These are phyloP conservation scores for Tricholoma flavovirens DNA, from an alignment of 768 basidiomycete genomes.

Conservation along the genomic window DNA sequence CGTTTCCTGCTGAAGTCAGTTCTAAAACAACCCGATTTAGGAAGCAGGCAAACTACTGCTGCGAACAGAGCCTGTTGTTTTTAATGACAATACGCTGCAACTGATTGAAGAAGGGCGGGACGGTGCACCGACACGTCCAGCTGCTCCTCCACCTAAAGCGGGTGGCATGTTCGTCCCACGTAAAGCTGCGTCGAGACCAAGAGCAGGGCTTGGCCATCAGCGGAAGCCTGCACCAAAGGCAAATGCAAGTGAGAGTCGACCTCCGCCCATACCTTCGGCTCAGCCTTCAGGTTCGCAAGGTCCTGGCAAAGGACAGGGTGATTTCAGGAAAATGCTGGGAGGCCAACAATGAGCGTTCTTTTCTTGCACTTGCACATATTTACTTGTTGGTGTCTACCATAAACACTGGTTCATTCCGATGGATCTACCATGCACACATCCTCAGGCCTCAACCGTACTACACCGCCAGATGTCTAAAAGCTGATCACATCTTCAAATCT, in stretches of 20 bases:
- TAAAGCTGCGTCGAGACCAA: constrained; percentile 56
- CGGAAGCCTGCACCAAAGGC: constrained; percentile 31
- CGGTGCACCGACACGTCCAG: constrained; percentile 23
- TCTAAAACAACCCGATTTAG: constrained; percentile 31
- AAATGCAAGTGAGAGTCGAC: constrained; percentile 4
- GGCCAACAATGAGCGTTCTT: constrained; percentile 4
- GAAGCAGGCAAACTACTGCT: constrained; percentile 81
- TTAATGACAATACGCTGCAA: constrained; percentile 54
- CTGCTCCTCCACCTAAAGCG: constrained; percentile 31
- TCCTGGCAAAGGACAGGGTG: constrained; percentile 62
- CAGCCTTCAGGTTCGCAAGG: constrained; percentile 18
- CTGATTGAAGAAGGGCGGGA: constrained; percentile 50
- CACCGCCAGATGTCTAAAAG: too few species aligned
- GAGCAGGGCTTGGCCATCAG: constrained; percentile 63
- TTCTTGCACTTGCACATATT: neutral
- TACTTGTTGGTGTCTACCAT: neutral
- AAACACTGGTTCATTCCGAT: too few species aligned
- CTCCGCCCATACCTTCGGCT: constrained; percentile 15
- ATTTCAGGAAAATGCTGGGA: constrained; percentile 79
- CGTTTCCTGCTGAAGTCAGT: neutral
- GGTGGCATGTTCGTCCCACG: constrained; percentile 65
- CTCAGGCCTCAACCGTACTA: too few species aligned
- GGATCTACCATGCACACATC: too few species aligned
- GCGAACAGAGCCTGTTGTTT: constrained; percentile 62
- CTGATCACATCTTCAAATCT: too few species aligned